Evolutionary conservation across 257 asterid genomes (phyloP).

Genomic region (Solanum lycopersicoides): DNA sequence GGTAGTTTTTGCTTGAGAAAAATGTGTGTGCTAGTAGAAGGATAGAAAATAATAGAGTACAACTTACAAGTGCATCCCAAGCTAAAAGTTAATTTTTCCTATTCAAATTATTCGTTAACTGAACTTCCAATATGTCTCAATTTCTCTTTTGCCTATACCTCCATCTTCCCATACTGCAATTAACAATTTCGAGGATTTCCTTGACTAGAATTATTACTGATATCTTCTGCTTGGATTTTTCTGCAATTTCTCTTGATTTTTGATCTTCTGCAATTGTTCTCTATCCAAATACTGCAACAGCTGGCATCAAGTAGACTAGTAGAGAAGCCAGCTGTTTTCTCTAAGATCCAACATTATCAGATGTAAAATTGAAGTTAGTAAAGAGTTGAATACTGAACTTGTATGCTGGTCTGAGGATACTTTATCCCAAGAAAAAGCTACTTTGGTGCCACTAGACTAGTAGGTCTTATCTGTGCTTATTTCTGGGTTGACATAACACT

Average conservation of each 20-base stretch:
- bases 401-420: neutral
- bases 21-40: neutral
- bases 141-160: neutral
- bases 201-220: neutral
- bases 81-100: neutral
- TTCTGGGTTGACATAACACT: neutral
- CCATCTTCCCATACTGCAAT: neutral
- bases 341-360: neutral
- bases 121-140: neutral
- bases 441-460: neutral
- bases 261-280: neutral
- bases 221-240: neutral
- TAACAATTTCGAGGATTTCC: neutral
- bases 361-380: neutral
- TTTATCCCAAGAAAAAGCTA: neutral
- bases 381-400: neutral
- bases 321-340: neutral
- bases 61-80: neutral
- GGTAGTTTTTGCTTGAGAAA: neutral
- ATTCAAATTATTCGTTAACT: neutral
- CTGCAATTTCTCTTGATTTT: neutral
- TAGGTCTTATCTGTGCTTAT: neutral
- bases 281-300: neutral
- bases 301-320: neutral
- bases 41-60: neutral